Percentiles rank a stretch among this genome's conserved stretches.
phyloP scores from a whole-genome alignment of 805 yeast genomes.

The Pichia cabralensis region DNA sequence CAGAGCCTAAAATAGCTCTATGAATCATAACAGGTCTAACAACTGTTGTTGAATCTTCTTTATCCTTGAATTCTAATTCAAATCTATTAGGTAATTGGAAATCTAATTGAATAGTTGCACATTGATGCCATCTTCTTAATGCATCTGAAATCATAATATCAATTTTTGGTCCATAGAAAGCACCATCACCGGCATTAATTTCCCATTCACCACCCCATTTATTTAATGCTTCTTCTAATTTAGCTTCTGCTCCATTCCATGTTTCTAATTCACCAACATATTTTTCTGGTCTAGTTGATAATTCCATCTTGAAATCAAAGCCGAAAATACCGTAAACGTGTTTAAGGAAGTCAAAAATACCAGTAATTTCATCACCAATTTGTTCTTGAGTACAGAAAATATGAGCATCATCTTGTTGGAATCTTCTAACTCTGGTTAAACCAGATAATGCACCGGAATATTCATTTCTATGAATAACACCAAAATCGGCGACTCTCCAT shows the following conservation, averaged over 20 bases:
- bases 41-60: constrained; percentile 46
- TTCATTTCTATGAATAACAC: constrained; percentile 95
- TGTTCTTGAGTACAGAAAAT: constrained; percentile 92
- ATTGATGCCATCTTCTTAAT: constrained; percentile 93
- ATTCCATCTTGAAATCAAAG: constrained; percentile 91
- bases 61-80: constrained; percentile 76
- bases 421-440: constrained; percentile 94
- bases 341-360: constrained; percentile 77
- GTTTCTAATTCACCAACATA: constrained; percentile 89
- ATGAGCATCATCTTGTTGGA: constrained; percentile 99
- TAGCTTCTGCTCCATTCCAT: constrained; percentile 87
- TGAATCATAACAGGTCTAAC: constrained; percentile 98
- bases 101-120: constrained; percentile 97
- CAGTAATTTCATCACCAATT: constrained; percentile 75
- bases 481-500: constrained; percentile 97
- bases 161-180: constrained; percentile 91
- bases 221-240: constrained; percentile 73
- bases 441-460: constrained; percentile 91
- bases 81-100: constrained; percentile 96
- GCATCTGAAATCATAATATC: constrained; percentile 95
- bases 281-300: constrained; percentile 95
- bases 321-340: constrained; percentile 87
- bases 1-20: constrained; percentile 96
- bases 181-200: constrained; percentile 95
- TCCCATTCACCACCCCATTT: constrained; percentile 89